These are phyloP conservation scores for Sugiyamaella paludigena DNA, from an alignment of 1,139 yeast genomes.

Conservation along the genomic window DNA sequence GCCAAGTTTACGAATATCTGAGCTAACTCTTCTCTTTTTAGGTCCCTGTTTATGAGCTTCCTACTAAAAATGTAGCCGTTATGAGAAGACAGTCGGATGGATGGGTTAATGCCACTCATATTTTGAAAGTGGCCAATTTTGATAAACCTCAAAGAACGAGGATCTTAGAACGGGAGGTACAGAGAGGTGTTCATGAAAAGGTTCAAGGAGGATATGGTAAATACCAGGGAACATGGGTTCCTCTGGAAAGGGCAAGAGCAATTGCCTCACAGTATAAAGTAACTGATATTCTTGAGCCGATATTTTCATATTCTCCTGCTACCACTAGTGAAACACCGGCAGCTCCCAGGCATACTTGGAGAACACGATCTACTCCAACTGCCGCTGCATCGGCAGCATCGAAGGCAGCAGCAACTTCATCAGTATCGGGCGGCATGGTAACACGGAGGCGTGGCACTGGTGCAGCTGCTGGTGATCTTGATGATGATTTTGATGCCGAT, in stretches of 20 bases:
- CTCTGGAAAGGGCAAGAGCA: constrained; percentile 54
- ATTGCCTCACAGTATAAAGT: constrained; percentile 73
- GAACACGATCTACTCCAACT: constrained; percentile 15
- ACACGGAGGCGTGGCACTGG: neutral
- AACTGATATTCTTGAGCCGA: constrained; percentile 58
- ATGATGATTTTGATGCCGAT: neutral
- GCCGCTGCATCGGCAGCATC: constrained; percentile 1
- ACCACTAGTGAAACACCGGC: constrained; percentile 38
- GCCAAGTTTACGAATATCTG: neutral
- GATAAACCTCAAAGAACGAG: constrained; percentile 93
- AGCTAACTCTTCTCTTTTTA: constrained; percentile 14
- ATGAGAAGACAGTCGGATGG: constrained; percentile 91
- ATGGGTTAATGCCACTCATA: constrained; percentile 98
- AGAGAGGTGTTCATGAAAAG: constrained; percentile 81
- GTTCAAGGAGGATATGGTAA: constrained; percentile 97
- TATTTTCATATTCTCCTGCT: constrained; percentile 50
- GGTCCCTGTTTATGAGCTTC: constrained; percentile 86
- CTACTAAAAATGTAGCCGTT: constrained; percentile 77
- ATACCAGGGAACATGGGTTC: constrained; percentile 98
- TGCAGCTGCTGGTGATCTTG: neutral
- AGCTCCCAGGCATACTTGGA: constrained; percentile 35
- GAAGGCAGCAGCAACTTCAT: neutral
- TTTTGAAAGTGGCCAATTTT: constrained; percentile 87
- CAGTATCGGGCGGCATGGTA: neutral
- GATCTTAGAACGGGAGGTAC: constrained; percentile 87